These are phyloP conservation scores for Lignosus rhinocerotis DNA, from an alignment of 1,284 basidiomycete species.

Conservation along the genomic window DNA sequence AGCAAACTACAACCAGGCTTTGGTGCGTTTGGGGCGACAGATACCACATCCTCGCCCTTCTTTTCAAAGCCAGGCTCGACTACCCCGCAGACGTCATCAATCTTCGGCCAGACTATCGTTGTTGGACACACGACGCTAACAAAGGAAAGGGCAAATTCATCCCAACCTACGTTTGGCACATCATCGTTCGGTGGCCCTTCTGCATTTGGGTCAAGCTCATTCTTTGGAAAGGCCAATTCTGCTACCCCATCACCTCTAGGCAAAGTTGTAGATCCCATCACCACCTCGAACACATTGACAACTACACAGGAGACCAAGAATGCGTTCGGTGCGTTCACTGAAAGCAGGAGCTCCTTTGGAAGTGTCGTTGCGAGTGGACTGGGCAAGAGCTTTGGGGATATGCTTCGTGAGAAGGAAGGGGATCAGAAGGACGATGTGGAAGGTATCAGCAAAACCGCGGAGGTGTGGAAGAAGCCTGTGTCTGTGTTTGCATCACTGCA, in stretches of 20 bases:
- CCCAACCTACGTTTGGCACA: constrained; percentile 20
- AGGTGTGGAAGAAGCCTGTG: constrained; percentile 25
- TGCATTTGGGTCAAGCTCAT: constrained; percentile 5
- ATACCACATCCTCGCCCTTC: constrained; percentile 52
- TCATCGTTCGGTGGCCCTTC: constrained; percentile 16
- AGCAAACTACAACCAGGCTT: constrained; percentile 38
- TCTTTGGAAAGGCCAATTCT: constrained; percentile 35
- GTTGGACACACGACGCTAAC: constrained; percentile 14
- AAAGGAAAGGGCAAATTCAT: not conserved
- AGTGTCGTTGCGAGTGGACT: constrained; percentile 33
- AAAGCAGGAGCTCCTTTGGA: constrained; percentile 44
- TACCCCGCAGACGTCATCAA: constrained; percentile 6
- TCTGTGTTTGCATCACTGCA: constrained; percentile 24
- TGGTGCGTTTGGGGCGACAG: constrained; percentile 39
- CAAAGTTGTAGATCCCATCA: constrained; percentile 7
- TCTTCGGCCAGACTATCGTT: constrained; percentile 21
- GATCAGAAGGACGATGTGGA: constrained; percentile 16
- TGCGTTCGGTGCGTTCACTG: constrained; percentile 52
- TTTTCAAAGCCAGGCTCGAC: constrained; percentile 42
- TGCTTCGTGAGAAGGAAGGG: constrained; percentile 32
- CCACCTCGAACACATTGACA: constrained; percentile 27
- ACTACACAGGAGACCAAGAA: constrained; percentile 36
- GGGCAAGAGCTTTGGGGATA: constrained; percentile 41
- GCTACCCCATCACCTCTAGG: constrained; percentile 35
- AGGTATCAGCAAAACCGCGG: constrained; percentile 16